Conservation (phyloP, 225 moss, liverwort and hornwort genomes). For the Marchantia paleacea region DNA sequence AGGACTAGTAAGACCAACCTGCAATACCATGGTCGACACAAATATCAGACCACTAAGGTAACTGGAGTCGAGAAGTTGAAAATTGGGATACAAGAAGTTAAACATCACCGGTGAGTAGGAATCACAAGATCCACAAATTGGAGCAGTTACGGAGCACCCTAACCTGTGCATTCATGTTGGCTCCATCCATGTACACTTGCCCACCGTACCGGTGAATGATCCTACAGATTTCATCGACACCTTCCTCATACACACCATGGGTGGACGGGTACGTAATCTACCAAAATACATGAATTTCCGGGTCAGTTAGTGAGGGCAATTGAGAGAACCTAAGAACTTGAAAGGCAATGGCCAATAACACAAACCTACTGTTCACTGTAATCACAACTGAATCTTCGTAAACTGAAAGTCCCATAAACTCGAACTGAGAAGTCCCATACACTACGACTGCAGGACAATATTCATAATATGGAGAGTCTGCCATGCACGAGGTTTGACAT, state of each 20-base stretch:
- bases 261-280: slow-evolving; percentile 98
- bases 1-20: slow-evolving; percentile 97
- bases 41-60: too few relatives aligned
- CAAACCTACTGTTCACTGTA: too few relatives aligned
- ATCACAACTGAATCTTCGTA: too few relatives aligned
- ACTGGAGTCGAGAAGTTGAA: not conserved
- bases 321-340: too few relatives aligned
- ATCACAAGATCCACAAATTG: not conserved
- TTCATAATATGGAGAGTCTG: not conserved
- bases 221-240: slow-evolving; percentile 90
- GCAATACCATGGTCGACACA: not conserved
- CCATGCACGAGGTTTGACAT: too few relatives aligned
- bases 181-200: slow-evolving; percentile 99
- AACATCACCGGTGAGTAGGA: too few relatives aligned
- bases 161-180: slow-evolving; percentile 98
- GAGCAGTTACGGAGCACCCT: not conserved
- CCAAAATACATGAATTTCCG: not conserved
- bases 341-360: too few relatives aligned
- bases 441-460: too few relatives aligned
- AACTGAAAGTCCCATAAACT: too few relatives aligned
- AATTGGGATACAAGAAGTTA: not conserved
- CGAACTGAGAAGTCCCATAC: too few relatives aligned
- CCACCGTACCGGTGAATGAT: slow-evolving; percentile 84
- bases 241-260: slow-evolving; percentile 96
- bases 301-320: not conserved